Conservation (phyloP, 2,329 filamentous ascomycete species). For the Fusarium domesticum region DNA sequence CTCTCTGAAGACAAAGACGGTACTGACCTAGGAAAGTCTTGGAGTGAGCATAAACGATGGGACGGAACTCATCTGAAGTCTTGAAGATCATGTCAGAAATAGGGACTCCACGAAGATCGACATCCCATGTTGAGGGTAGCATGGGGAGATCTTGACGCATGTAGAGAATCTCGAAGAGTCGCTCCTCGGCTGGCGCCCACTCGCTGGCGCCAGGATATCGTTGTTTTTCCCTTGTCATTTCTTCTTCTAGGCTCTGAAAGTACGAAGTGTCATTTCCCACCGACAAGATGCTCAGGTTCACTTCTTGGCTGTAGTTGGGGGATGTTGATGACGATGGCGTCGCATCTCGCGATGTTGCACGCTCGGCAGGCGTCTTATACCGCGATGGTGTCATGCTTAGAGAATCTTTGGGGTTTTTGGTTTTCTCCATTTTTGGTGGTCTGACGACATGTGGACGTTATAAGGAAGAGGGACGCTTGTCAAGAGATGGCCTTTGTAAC, state of each 20-base stretch:
- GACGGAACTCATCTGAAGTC: constrained; percentile 29
- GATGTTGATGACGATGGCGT: constrained; percentile 12
- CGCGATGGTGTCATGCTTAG: constrained; percentile 1
- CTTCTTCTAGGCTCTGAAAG: constrained; percentile 19
- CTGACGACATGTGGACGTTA: not conserved
- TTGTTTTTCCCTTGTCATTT: constrained; percentile 45
- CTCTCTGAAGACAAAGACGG: too few relatives aligned
- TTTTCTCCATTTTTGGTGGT: constrained; percentile 8
- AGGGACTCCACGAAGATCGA: constrained; percentile 41
- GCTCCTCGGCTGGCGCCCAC: constrained; percentile 52
- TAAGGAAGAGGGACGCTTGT: not conserved
- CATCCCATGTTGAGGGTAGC: constrained; percentile 39
- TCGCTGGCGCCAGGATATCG: constrained; percentile 42
- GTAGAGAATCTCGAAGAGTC: constrained; percentile 42
- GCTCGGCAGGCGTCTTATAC: constrained; percentile 3
- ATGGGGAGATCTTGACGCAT: constrained; percentile 41
- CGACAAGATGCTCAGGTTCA: constrained; percentile 3
- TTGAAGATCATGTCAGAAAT: constrained; percentile 38
- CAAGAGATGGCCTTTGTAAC: not conserved
- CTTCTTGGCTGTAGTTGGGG: constrained; percentile 4
- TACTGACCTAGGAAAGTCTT: constrained; percentile 38
- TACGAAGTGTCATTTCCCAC: constrained; percentile 9
- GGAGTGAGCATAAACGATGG: constrained; percentile 38
- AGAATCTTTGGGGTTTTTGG: constrained; percentile 5
- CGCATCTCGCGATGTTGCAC: constrained; percentile 4